phyloP scores from a whole-genome alignment of 1,284 basidiomycete species.

The Xerocomus amazonicus region DNA sequence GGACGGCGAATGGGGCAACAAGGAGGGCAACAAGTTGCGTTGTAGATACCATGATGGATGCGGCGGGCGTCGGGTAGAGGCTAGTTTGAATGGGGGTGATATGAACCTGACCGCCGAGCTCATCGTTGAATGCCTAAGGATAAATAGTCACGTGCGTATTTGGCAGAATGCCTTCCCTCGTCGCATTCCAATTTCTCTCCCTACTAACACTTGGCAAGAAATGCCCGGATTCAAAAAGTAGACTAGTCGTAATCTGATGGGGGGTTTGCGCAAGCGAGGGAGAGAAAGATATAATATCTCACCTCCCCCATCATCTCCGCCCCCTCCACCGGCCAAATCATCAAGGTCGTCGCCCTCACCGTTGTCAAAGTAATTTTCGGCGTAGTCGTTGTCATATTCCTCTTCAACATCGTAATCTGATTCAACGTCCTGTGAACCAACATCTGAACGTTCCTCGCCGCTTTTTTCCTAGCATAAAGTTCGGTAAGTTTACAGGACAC shows the following conservation, averaged over 20 bases:
- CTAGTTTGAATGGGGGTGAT: neutral
- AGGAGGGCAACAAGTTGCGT: constrained; percentile 23
- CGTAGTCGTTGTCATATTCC: constrained; percentile 83
- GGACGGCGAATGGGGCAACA: constrained; percentile 34
- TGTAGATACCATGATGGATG: constrained; percentile 18
- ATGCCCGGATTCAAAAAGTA: neutral
- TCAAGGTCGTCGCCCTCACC: constrained; percentile 76
- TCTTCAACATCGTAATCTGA: constrained; percentile 82
- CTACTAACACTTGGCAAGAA: neutral
- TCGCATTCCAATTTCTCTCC: neutral
- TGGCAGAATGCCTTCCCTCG: constrained; percentile 5
- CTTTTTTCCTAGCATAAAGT: constrained; percentile 55
- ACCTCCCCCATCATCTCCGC: constrained; percentile 57
- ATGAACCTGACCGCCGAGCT: neutral
- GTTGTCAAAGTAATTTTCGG: constrained; percentile 83
- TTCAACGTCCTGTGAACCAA: constrained; percentile 55
- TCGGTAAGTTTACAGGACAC: neutral
- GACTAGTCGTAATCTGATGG: constrained; percentile 26
- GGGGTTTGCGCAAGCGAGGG: neutral
- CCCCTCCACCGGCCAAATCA: constrained; percentile 64
- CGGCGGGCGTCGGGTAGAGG: constrained; percentile 9
- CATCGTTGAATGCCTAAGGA: constrained; percentile 3
- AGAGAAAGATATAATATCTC: constrained; percentile 3
- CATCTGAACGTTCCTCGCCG: constrained; percentile 60
- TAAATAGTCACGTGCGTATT: constrained; percentile 21